Conservation (phyloP, 768 basidiomycete species). For the Paxillus involutus region DNA sequence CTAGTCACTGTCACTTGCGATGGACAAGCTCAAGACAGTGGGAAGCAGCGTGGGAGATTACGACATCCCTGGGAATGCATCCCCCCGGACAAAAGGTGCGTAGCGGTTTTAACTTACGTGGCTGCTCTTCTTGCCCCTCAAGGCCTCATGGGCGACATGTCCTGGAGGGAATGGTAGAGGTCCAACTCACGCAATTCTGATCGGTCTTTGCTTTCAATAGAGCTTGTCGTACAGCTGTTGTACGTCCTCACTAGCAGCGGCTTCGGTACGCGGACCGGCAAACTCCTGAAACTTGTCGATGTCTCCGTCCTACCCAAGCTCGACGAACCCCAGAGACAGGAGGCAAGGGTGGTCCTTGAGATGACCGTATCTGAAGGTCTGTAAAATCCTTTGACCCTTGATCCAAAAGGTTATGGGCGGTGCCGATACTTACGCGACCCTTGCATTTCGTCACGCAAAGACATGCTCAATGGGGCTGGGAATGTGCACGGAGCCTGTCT, state of each 20-base stretch:
- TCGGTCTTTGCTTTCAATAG: constrained; percentile 26
- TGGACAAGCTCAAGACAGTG: background rate
- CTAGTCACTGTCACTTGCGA: background rate
- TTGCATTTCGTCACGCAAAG: constrained; percentile 23
- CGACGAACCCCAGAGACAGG: constrained; percentile 36
- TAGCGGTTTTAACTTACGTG: background rate
- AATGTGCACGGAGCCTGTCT: constrained; percentile 43
- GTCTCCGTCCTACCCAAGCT: constrained; percentile 38
- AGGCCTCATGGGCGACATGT: constrained; percentile 15
- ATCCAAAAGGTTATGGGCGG: background rate
- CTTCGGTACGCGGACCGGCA: constrained; percentile 18
- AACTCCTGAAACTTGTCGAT: constrained; percentile 29
- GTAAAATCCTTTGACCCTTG: background rate
- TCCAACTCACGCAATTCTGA: constrained; percentile 24
- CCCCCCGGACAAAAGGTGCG: constrained; percentile 21
- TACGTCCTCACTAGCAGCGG: constrained; percentile 25
- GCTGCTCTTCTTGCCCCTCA: constrained; percentile 1
- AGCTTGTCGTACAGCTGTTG: constrained; percentile 39
- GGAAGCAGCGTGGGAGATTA: constrained; percentile 1
- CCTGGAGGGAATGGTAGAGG: constrained; percentile 7
- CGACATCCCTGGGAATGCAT: constrained; percentile 20
- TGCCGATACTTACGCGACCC: background rate
- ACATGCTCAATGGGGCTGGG: constrained; percentile 42
- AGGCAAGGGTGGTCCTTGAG: constrained; percentile 41
- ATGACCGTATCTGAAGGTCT: constrained; percentile 46